Percentiles rank a stretch among this genome's conserved stretches.
These are phyloP conservation scores for Erythrobasidium hasegawianum DNA, from an alignment of 1,284 basidiomycete genomes.

Conservation along the genomic window DNA sequence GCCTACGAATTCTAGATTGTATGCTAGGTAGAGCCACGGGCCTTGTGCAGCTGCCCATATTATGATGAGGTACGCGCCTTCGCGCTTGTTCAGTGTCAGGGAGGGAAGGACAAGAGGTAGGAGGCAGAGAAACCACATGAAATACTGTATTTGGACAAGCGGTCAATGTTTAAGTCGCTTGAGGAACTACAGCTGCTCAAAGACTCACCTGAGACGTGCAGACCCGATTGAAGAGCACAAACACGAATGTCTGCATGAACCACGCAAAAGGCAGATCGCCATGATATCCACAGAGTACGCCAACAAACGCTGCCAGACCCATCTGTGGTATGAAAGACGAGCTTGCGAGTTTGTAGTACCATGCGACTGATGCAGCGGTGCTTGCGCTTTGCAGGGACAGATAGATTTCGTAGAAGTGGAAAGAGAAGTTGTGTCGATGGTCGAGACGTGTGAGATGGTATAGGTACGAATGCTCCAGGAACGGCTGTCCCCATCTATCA, in stretches of 20 bases:
- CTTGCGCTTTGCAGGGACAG: conserved; percentile 52
- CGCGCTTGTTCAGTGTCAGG: conserved; percentile 56
- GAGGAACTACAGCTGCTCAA: not conserved
- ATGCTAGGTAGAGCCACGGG: conserved; percentile 79
- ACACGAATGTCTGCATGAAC: conserved; percentile 85
- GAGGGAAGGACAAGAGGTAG: conserved; percentile 74
- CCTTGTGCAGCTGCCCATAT: conserved; percentile 73
- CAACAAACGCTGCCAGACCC: conserved; percentile 61
- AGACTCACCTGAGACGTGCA: conserved; percentile 84
- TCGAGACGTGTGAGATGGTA: conserved; percentile 89
- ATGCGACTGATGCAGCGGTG: conserved; percentile 45
- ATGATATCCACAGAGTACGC: conserved; percentile 58
- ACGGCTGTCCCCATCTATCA: conserved; percentile 83
- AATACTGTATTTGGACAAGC: conserved; percentile 88
- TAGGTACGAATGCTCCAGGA: conserved; percentile 85
- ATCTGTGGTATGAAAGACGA: conserved; percentile 57
- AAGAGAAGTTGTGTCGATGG: conserved; percentile 96
- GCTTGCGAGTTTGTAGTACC: not conserved
- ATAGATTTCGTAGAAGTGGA: conserved; percentile 94
- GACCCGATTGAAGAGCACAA: conserved; percentile 96
- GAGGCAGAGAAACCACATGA: conserved; percentile 93
- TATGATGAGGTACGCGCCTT: conserved; percentile 53
- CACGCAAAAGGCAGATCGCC: conserved; percentile 71
- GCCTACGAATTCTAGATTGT: conserved; percentile 81
- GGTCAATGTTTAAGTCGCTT: not conserved